Evolutionary conservation across 768 basidiomycete species (phyloP).

Genomic region (Suillus spraguei): DNA sequence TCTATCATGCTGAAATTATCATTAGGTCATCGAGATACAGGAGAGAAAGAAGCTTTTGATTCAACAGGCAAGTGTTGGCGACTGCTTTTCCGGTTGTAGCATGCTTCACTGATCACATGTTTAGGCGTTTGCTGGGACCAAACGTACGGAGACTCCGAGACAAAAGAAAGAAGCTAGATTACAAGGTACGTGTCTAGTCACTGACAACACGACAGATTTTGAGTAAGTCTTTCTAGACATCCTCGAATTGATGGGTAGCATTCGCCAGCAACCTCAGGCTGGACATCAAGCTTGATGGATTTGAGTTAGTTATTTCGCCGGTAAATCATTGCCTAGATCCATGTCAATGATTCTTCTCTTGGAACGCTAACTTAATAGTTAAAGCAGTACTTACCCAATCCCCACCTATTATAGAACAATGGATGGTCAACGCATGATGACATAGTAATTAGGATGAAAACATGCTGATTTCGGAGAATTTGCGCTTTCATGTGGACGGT

Average conservation of each 20-base stretch:
- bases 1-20: neutral
- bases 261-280: slow-evolving; percentile 30
- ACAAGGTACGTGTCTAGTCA: slow-evolving; percentile 54
- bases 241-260: slow-evolving; percentile 53
- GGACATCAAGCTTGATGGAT: neutral
- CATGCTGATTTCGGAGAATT: neutral
- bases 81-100: neutral
- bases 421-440: neutral
- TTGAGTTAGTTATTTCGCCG: neutral
- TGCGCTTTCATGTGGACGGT: neutral
- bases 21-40: slow-evolving; percentile 79
- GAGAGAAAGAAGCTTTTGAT: slow-evolving; percentile 81
- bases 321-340: neutral
- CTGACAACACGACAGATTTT: neutral
- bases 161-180: slow-evolving; percentile 81
- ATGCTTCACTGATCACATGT: neutral
- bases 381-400: neutral
- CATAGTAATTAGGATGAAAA: neutral
- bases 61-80: slow-evolving; percentile 53
- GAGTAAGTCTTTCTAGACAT: slow-evolving; percentile 46
- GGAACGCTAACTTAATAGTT: neutral
- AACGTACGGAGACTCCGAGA: slow-evolving; percentile 70
- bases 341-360: neutral
- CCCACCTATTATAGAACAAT: neutral
- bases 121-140: slow-evolving; percentile 86